A percentile compares a stretch with the other conserved stretches of the same genome.
Evolutionary conservation across 805 yeast species (phyloP).

Genomic region (Kodamaea sagamina): DNA sequence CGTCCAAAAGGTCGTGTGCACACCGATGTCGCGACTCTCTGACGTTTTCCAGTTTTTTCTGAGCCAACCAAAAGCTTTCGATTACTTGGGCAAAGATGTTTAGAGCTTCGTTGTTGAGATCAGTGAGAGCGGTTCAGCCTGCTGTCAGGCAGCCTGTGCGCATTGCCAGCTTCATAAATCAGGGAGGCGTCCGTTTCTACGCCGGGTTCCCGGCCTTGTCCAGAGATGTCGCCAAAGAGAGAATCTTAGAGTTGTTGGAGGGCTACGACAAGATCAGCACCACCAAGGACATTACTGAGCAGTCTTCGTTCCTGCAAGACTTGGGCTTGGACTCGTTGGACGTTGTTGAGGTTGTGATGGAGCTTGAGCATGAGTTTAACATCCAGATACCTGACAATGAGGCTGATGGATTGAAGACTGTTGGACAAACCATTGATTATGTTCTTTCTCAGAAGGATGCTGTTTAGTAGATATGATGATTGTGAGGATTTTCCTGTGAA

Average conservation of each 20-base stretch:
- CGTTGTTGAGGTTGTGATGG: constrained; percentile 50
- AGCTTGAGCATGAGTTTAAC: constrained; percentile 49
- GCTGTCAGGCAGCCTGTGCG: constrained; percentile 14
- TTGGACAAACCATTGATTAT: constrained; percentile 47
- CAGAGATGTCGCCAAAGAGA: constrained; percentile 60
- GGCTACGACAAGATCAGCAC: constrained; percentile 58
- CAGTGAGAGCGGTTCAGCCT: constrained; percentile 28
- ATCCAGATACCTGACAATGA: constrained; percentile 50
- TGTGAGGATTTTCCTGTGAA: not conserved
- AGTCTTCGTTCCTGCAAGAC: constrained; percentile 39
- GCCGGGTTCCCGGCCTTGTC: constrained; percentile 63
- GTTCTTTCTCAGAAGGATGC: constrained; percentile 46
- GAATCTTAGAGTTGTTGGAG: constrained; percentile 64
- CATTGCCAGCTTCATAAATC: constrained; percentile 6
- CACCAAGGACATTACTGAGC: constrained; percentile 39
- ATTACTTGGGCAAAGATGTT: constrained; percentile 28
- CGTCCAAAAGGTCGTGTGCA: too few relatives aligned
- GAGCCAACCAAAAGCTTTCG: constrained; percentile 4
- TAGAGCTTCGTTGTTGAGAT: constrained; percentile 31
- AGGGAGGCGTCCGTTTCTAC: constrained; percentile 36
- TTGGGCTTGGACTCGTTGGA: constrained; percentile 50
- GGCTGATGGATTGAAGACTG: constrained; percentile 48
- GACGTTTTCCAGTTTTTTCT: not conserved
- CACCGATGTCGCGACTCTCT: constrained; percentile 3
- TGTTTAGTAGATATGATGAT: too few relatives aligned